Conservation (phyloP, 169 alveolate species). For the Pseudocohnilembus persalinus region DNA sequence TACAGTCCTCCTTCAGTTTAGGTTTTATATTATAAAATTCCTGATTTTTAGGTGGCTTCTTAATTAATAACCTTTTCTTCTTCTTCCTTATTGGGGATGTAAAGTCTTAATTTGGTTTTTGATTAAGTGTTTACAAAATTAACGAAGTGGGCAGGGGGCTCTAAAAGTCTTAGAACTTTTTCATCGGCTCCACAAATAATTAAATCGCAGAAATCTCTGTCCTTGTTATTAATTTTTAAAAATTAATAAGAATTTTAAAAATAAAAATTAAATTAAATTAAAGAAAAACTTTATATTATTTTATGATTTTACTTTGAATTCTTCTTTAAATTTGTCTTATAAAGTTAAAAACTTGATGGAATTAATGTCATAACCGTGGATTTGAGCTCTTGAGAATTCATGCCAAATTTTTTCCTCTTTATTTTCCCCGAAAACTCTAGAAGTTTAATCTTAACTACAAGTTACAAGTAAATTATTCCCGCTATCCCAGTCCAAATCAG, state of each 20-base stretch:
- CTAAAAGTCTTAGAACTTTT: slow-evolving; percentile 79
- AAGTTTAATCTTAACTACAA: slow-evolving; percentile 80
- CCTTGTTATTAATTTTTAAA: neutral
- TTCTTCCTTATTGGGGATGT: slow-evolving; percentile 37
- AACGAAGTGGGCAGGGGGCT: slow-evolving; percentile 72
- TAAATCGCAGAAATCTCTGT: slow-evolving; percentile 4
- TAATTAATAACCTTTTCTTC: slow-evolving; percentile 53
- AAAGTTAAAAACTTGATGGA: slow-evolving; percentile 5
- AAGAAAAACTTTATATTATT: no score
- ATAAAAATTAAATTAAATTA: no score
- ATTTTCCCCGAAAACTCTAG: slow-evolving; percentile 62
- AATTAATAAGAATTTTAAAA: neutral
- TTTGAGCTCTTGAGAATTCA: slow-evolving; percentile 76
- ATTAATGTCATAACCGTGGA: slow-evolving; percentile 61
- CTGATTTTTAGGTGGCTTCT: slow-evolving; percentile 23
- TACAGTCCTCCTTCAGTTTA: slow-evolving; percentile 8
- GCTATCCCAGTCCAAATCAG: slow-evolving; percentile 80
- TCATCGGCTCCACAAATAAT: slow-evolving; percentile 82
- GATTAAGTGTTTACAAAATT: slow-evolving; percentile 47
- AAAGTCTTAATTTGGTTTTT: slow-evolving; percentile 44
- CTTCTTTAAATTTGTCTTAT: neutral
- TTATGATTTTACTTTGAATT: neutral
- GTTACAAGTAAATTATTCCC: slow-evolving; percentile 54
- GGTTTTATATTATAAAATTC: slow-evolving; percentile 10
- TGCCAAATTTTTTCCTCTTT: slow-evolving; percentile 59